phyloP scores from a whole-genome alignment of 208 protist genomes.

The Wallacemonas collosoma region DNA sequence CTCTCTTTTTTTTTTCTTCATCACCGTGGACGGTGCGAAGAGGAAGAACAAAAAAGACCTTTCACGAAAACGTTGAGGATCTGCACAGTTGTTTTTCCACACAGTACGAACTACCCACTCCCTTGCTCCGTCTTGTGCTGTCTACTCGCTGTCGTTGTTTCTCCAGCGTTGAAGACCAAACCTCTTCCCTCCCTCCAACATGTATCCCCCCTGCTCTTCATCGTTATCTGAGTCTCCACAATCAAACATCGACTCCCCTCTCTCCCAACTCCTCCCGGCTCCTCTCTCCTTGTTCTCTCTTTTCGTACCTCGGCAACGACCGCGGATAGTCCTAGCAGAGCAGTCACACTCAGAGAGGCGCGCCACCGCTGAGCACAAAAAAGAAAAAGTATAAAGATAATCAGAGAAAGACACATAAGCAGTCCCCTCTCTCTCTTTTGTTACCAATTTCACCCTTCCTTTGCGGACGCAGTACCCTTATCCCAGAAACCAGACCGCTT shows the following conservation, averaged over 20 bases:
- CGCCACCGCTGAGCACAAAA: neutral
- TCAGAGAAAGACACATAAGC: conserved; percentile 4
- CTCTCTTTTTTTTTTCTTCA: neutral
- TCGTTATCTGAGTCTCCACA: neutral
- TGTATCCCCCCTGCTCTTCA: too few species aligned
- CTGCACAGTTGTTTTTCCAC: conserved; percentile 12
- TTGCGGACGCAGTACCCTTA: too few species aligned
- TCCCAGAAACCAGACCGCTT: too few species aligned
- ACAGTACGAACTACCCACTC: too few species aligned
- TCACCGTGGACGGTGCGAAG: neutral
- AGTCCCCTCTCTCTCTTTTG: too few species aligned
- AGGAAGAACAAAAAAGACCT: neutral
- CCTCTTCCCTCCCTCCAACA: too few species aligned
- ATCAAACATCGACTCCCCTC: neutral
- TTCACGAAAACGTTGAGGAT: neutral
- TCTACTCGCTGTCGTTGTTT: too few species aligned
- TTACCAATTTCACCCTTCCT: too few species aligned
- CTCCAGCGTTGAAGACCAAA: too few species aligned
- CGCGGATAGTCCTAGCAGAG: neutral
- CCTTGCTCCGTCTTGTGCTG: too few species aligned
- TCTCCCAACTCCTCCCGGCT: neutral
- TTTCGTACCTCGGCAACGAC: neutral
- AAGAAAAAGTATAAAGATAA: neutral
- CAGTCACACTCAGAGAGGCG: neutral
- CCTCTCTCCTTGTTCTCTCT: neutral